A percentile compares a stretch with the other conserved stretches of the same genome.
These are phyloP conservation scores for Blumeria graminis DNA, from an alignment of 2,329 filamentous ascomycete species.

Conservation along the genomic window DNA sequence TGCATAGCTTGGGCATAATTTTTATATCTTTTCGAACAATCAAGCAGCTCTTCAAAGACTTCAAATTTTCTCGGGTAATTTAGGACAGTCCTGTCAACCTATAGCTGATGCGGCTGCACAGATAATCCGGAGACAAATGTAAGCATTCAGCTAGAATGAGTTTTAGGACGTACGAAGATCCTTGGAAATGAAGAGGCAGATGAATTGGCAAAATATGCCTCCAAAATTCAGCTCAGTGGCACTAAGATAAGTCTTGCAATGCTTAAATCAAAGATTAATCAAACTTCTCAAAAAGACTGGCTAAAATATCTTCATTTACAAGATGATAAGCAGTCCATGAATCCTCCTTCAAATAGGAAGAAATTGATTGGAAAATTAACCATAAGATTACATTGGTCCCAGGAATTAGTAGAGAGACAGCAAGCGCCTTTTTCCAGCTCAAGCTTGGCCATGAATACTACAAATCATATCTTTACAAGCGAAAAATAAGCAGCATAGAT, in stretches of 20 bases:
- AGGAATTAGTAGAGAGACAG: neutral
- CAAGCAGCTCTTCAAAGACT: neutral
- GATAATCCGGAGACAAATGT: neutral
- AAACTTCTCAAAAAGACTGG: too few relatives aligned
- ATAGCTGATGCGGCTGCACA: neutral
- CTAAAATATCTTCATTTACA: too few relatives aligned
- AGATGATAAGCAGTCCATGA: too few relatives aligned
- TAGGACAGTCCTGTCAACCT: neutral
- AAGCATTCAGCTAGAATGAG: too few relatives aligned
- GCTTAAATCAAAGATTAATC: neutral
- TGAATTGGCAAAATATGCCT: neutral
- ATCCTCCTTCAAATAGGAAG: too few relatives aligned
- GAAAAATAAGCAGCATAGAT: neutral
- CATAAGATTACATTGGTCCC: neutral
- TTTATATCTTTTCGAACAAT: neutral
- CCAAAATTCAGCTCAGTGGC: neutral
- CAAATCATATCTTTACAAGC: neutral
- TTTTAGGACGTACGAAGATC: neutral
- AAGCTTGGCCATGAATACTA: neutral
- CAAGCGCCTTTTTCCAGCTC: neutral
- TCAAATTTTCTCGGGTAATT: neutral
- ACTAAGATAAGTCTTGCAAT: neutral
- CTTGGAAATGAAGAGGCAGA: neutral
- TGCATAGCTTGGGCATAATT: neutral
- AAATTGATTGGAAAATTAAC: too few relatives aligned